Conservation (phyloP, 495 filamentous ascomycete species). For the Xylaria scruposa region DNA sequence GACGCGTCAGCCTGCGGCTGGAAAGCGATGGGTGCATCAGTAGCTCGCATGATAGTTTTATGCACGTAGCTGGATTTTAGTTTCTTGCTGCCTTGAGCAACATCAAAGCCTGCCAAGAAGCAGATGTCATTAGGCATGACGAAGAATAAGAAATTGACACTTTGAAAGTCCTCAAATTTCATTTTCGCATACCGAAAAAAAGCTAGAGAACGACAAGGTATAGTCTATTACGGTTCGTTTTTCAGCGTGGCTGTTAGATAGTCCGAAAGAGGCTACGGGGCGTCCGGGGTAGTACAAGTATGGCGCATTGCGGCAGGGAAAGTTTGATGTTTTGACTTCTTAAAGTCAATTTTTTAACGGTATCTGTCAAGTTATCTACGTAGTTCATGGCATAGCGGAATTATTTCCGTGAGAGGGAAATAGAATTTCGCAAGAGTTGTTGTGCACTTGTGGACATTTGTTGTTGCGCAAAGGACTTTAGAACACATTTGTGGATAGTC, state of each 20-base stretch:
- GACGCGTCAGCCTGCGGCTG: background rate
- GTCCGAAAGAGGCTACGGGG: conserved; percentile 17
- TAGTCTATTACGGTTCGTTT: background rate
- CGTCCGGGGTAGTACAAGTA: background rate
- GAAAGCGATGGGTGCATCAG: conserved; percentile 6
- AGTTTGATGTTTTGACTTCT: background rate
- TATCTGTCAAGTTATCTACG: background rate
- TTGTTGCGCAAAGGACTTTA: too few species aligned
- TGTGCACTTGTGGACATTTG: too few species aligned
- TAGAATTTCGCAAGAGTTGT: background rate
- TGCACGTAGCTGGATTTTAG: background rate
- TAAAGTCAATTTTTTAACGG: background rate
- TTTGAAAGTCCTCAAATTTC: background rate
- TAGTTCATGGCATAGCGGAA: conserved; percentile 1
- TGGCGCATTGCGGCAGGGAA: background rate
- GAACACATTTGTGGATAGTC: too few species aligned
- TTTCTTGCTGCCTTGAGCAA: background rate
- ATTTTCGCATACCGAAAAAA: conserved; percentile 3
- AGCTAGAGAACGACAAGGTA: background rate
- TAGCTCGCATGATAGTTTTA: conserved; percentile 11
- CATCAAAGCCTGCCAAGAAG: background rate
- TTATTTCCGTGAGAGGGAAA: background rate
- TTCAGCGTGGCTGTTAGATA: conserved; percentile 21
- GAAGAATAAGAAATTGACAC: background rate
- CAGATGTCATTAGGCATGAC: background rate